Evolutionary conservation across 2,329 filamentous ascomycete genomes (phyloP).

Genomic region (Polychaeton citri): DNA sequence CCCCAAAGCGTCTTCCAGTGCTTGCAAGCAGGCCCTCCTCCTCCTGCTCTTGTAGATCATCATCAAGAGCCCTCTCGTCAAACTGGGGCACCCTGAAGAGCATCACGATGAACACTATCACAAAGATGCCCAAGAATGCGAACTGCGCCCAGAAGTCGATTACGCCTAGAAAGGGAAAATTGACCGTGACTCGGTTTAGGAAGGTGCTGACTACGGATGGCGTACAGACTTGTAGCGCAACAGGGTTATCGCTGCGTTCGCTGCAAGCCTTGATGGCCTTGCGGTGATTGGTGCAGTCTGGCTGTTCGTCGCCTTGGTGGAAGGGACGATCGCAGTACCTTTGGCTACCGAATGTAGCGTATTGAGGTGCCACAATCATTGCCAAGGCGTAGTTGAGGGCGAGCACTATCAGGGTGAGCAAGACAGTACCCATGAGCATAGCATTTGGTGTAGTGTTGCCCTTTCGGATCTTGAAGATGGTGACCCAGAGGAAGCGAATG

Average conservation of each 20-base stretch:
- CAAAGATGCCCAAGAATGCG: conserved; percentile 67
- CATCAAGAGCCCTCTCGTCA: conserved; percentile 65
- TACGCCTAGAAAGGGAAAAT: conserved; percentile 88
- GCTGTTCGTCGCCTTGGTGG: conserved; percentile 47
- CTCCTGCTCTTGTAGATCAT: conserved; percentile 81
- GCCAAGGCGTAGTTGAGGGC: conserved; percentile 87
- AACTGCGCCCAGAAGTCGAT: conserved; percentile 97
- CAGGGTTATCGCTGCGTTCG: conserved; percentile 56
- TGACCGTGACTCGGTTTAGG: conserved; percentile 80
- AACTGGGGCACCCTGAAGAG: conserved; percentile 70
- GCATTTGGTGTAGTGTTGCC: conserved; percentile 86
- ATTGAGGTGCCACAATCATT: conserved; percentile 92
- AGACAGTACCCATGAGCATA: conserved; percentile 75
- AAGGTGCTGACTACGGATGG: conserved; percentile 86
- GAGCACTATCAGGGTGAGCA: conserved; percentile 78
- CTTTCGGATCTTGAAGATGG: conserved; percentile 79
- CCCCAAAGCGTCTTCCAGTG: conserved; percentile 68
- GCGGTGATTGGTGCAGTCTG: conserved; percentile 60
- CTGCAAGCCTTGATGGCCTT: conserved; percentile 71
- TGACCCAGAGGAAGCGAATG: conserved; percentile 92
- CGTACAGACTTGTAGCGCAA: conserved; percentile 72
- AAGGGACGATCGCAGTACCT: conserved; percentile 74
- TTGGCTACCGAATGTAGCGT: conserved; percentile 86
- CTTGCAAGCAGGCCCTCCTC: conserved; percentile 83
- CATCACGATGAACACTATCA: conserved; percentile 66